These are phyloP conservation scores for Tylopilus rubrobrunneus DNA, from an alignment of 768 basidiomycete species.

Conservation along the genomic window DNA sequence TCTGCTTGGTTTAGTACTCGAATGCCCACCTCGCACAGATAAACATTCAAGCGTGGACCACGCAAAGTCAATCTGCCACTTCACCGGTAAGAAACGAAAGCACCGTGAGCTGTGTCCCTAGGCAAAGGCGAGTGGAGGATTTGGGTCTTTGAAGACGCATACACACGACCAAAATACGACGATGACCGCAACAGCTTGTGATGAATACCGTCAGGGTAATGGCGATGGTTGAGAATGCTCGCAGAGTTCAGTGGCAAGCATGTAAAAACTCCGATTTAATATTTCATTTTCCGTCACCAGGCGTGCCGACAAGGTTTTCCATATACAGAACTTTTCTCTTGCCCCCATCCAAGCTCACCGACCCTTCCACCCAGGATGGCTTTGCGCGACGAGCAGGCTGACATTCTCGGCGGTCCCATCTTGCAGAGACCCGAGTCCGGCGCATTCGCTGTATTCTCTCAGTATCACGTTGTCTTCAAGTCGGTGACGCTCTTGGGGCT, in stretches of 20 bases:
- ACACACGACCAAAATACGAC: background rate
- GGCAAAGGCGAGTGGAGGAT: conserved; percentile 61
- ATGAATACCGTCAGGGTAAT: background rate
- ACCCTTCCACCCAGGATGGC: conserved; percentile 41
- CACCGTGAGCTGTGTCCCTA: conserved; percentile 69
- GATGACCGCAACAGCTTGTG: background rate
- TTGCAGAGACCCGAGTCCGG: conserved; percentile 33
- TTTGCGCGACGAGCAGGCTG: conserved; percentile 55
- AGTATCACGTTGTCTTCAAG: conserved; percentile 35
- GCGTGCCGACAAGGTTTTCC: conserved; percentile 15
- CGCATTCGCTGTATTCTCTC: conserved; percentile 31
- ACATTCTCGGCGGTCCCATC: conserved; percentile 64
- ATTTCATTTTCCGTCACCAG: conserved; percentile 20
- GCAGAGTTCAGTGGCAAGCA: background rate
- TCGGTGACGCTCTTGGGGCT: conserved; percentile 34
- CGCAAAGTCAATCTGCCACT: conserved; percentile 60
- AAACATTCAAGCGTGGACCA: conserved; percentile 79
- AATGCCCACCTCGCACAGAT: conserved; percentile 52
- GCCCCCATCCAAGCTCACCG: conserved; percentile 22
- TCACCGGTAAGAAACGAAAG: conserved; percentile 79
- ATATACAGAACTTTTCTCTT: conserved; percentile 13
- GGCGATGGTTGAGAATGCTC: background rate
- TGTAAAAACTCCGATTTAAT: conserved; percentile 20
- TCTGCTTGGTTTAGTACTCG: conserved; percentile 73
- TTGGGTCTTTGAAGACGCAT: background rate